Evolutionary conservation across 148 eudicot genomes (phyloP).

Genomic region (Cornus controversa): DNA sequence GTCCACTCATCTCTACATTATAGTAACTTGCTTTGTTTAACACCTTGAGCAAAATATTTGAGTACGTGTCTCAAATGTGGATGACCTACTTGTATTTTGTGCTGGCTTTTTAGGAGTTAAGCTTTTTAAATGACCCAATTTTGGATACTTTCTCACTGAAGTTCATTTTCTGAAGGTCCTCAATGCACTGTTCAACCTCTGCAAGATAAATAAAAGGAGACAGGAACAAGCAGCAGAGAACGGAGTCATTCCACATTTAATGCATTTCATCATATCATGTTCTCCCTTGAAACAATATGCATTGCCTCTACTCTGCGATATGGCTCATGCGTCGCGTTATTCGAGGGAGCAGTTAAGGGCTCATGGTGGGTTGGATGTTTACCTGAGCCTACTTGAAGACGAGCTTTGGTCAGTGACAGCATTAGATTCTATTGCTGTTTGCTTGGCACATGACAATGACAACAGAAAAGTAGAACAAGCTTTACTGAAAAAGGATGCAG

Average conservation of each 20-base stretch:
- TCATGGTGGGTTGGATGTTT: constrained; percentile 97
- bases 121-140: background rate
- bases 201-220: constrained; percentile 97
- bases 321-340: constrained; percentile 99
- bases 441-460: constrained; percentile 97
- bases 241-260: constrained; percentile 95
- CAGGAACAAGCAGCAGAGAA: constrained; percentile 99
- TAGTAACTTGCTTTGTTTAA: background rate
- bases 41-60: background rate
- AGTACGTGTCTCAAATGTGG: background rate
- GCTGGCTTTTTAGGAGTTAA: constrained; percentile 2
- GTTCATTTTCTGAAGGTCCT: constrained; percentile 61
- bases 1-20: background rate
- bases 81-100: background rate
- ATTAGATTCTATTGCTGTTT: constrained; percentile 91
- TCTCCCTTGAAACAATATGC: constrained; percentile 92
- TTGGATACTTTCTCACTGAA: constrained; percentile 19
- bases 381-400: constrained; percentile 89
- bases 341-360: constrained; percentile 95
- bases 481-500: constrained; percentile 89
- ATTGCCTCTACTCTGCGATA: constrained; percentile 88
- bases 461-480: constrained; percentile 96
- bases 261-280: constrained; percentile 86
- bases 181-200: constrained; percentile 89
- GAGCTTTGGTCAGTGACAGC: constrained; percentile 94